These are phyloP conservation scores for Geranomyces variabilis DNA, from an alignment of 192 early-diverging fungal species.

Conservation along the genomic window DNA sequence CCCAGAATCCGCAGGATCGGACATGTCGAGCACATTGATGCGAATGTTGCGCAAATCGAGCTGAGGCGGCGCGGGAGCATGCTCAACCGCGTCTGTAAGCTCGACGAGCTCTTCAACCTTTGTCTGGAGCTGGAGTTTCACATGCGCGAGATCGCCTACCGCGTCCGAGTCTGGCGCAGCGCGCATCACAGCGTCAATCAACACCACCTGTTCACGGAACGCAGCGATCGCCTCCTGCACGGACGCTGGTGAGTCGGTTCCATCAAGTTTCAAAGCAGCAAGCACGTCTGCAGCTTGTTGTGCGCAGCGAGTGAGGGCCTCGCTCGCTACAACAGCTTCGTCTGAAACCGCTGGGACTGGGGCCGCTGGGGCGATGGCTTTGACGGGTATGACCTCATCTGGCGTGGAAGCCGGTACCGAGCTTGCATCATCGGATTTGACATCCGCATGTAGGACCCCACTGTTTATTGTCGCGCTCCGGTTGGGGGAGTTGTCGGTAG, in stretches of 20 bases:
- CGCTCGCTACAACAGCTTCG: not conserved
- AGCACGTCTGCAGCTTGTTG: slow-evolving; percentile 13
- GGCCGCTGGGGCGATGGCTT: not conserved
- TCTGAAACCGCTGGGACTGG: not conserved
- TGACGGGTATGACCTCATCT: not conserved
- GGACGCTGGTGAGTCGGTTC: not conserved
- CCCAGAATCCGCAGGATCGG: not conserved
- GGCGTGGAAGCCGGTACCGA: not conserved
- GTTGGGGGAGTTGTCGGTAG: not conserved
- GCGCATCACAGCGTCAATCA: slow-evolving; percentile 26
- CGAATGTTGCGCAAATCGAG: slow-evolving; percentile 17
- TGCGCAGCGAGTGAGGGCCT: not conserved
- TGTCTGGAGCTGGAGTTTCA: slow-evolving; percentile 41
- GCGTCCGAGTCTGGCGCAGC: slow-evolving; percentile 9
- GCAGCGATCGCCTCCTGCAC: slow-evolving; percentile 10
- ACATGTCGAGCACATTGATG: slow-evolving; percentile 27
- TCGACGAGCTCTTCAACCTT: slow-evolving; percentile 38
- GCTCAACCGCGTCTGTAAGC: slow-evolving; percentile 19
- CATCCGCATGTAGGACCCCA: not conserved
- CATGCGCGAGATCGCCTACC: slow-evolving; percentile 31
- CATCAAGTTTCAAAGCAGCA: not conserved
- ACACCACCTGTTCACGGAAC: slow-evolving; percentile 16
- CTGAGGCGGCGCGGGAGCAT: slow-evolving; percentile 2
- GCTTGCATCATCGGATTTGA: not conserved
- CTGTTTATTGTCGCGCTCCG: no score